These are phyloP conservation scores for Exserohilum rostratum DNA, from an alignment of 2,329 filamentous ascomycete species.

Conservation along the genomic window DNA sequence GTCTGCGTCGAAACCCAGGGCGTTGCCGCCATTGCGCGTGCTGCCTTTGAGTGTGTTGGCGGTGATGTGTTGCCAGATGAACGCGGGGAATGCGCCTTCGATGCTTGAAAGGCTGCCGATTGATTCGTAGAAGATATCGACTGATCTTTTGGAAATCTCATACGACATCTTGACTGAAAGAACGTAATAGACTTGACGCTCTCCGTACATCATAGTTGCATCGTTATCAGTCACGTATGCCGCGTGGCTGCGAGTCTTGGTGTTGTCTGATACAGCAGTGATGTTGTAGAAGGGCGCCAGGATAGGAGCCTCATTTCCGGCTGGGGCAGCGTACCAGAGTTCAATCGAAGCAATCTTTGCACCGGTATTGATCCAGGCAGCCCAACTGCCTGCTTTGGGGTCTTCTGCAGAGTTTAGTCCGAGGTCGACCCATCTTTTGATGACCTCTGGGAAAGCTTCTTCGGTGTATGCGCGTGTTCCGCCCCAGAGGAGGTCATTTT, in stretches of 20 bases:
- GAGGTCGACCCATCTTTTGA: slow-evolving; percentile 20
- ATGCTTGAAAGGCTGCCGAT: slow-evolving; percentile 7
- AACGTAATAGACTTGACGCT: slow-evolving; percentile 18
- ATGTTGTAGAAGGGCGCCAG: slow-evolving; percentile 11
- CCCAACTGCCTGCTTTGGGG: slow-evolving; percentile 38
- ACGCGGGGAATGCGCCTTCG: slow-evolving; percentile 13
- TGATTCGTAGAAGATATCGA: slow-evolving; percentile 17
- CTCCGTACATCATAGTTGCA: slow-evolving; percentile 1
- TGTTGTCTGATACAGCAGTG: not conserved
- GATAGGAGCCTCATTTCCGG: not conserved
- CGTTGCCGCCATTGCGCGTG: slow-evolving; percentile 26
- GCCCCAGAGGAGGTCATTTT: slow-evolving; percentile 21
- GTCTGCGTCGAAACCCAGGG: slow-evolving; percentile 21
- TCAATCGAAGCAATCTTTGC: slow-evolving; percentile 13
- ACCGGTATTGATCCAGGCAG: slow-evolving; percentile 25
- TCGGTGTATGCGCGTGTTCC: slow-evolving; percentile 13
- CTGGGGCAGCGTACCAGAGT: slow-evolving; percentile 26
- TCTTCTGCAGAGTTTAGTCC: slow-evolving; percentile 6
- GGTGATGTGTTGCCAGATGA: slow-evolving; percentile 25
- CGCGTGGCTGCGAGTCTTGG: not conserved
- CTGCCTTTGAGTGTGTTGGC: slow-evolving; percentile 24
- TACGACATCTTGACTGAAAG: slow-evolving; percentile 16
- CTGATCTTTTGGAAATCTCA: slow-evolving; percentile 14
- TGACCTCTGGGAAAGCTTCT: slow-evolving; percentile 13
- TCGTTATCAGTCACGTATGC: slow-evolving; percentile 8